phyloP scores from a whole-genome alignment of 2,329 filamentous ascomycete species.

The Blastomyces silverae region DNA sequence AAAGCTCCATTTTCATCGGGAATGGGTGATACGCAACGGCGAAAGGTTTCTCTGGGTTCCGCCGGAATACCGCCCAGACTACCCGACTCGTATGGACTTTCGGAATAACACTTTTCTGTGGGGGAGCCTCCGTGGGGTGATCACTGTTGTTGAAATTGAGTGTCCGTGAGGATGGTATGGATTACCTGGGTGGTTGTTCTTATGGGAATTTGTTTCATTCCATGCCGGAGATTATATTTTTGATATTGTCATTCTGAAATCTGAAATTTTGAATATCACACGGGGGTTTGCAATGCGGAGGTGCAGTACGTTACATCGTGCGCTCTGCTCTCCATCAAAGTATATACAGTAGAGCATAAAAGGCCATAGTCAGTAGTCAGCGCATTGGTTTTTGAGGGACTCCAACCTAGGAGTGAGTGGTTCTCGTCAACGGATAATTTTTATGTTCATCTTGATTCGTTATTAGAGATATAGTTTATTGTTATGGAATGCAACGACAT shows the following conservation, averaged over 20 bases:
- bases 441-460: too few species aligned
- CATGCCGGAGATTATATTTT: not conserved
- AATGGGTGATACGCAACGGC: constrained; percentile 1
- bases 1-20: not conserved
- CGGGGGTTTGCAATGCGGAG: not conserved
- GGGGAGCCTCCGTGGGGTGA: not conserved
- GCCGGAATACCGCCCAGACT: not conserved
- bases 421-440: too few species aligned
- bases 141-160: not conserved
- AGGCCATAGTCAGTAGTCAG: too few species aligned
- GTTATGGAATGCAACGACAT: too few species aligned
- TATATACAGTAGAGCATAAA: too few species aligned
- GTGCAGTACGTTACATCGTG: too few species aligned
- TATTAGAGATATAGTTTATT: too few species aligned
- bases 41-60: constrained; percentile 7
- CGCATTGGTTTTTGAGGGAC: too few species aligned
- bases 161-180: not conserved
- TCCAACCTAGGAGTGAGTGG: too few species aligned
- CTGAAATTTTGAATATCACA: not conserved
- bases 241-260: not conserved
- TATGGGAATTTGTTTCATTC: not conserved
- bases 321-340: too few species aligned
- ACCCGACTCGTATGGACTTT: not conserved
- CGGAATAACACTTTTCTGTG: constrained; percentile 5
- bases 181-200: not conserved